Evolutionary conservation across 2,329 filamentous ascomycete species (phyloP).

Genomic region (Chaetomium strumarium): DNA sequence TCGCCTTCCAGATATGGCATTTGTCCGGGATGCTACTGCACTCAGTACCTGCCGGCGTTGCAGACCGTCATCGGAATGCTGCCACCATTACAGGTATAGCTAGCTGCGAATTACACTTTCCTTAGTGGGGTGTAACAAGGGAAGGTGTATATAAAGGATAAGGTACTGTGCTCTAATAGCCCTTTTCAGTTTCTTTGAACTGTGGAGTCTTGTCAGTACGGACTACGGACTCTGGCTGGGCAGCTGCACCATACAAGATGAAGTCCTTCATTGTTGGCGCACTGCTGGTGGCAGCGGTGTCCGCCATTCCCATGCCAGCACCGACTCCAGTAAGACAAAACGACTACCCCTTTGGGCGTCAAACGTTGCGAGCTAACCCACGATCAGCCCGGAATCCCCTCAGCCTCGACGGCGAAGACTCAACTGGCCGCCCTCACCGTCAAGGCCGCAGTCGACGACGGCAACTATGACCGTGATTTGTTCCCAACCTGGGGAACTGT

Average conservation of each 20-base stretch:
- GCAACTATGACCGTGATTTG: slow-evolving; percentile 56
- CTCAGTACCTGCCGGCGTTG: no score
- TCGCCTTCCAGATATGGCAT: slow-evolving; percentile 1
- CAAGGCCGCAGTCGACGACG: slow-evolving; percentile 45
- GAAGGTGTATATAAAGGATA: no score
- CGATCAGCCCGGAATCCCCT: slow-evolving; percentile 55
- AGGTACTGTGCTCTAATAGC: no score
- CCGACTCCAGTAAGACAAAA: slow-evolving; percentile 25
- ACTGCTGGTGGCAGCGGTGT: slow-evolving; percentile 17
- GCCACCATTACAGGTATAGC: not conserved
- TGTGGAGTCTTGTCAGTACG: not conserved
- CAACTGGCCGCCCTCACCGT: slow-evolving; percentile 56
- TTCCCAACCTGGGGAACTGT: slow-evolving; percentile 69
- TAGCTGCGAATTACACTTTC: no score
- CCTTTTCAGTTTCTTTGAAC: no score
- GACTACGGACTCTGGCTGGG: no score
- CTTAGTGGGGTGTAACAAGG: no score
- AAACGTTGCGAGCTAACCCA: not conserved
- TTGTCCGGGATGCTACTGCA: not conserved
- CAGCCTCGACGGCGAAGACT: slow-evolving; percentile 47
- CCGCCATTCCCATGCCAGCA: slow-evolving; percentile 23
- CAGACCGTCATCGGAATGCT: not conserved
- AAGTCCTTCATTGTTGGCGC: slow-evolving; percentile 19
- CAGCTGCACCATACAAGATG: slow-evolving; percentile 15
- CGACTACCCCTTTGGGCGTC: no score